These are phyloP conservation scores for Nicotiana tomentosiformis DNA, from an alignment of 257 asterid genomes.

Conservation along the genomic window DNA sequence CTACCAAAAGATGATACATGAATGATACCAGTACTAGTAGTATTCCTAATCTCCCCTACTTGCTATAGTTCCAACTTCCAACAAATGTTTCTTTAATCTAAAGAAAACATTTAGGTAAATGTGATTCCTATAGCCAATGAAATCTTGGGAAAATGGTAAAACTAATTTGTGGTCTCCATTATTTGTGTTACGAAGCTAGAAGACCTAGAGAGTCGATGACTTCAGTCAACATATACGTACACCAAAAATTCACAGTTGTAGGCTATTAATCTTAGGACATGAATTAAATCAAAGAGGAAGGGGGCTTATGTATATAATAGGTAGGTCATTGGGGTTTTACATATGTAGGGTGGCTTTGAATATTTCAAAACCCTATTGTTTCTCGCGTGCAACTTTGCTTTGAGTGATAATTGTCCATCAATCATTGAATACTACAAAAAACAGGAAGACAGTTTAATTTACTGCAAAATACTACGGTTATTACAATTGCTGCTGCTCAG, in stretches of 20 bases:
- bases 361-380: not conserved
- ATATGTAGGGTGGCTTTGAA: constrained; percentile 7
- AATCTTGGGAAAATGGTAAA: not conserved
- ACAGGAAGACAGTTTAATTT: not conserved
- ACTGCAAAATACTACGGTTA: not conserved
- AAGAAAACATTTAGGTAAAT: not conserved
- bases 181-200: not conserved
- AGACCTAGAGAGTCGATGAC: not conserved
- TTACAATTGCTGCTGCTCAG: no score
- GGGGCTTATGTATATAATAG: not conserved
- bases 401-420: not conserved
- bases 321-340: not conserved
- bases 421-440: not conserved
- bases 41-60: not conserved
- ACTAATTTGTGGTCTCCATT: constrained; percentile 2
- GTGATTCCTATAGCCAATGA: not conserved
- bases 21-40: no score
- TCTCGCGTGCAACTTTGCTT: not conserved
- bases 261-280: not conserved
- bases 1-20: not conserved
- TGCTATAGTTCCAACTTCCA: constrained; percentile 2
- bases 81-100: not conserved
- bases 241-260: constrained; percentile 1
- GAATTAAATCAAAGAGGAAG: not conserved
- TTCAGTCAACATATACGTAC: not conserved